Base-by-base conservation (phyloP, 2,329 filamentous ascomycete genomes). In the Passalora sequoiae region DNA sequence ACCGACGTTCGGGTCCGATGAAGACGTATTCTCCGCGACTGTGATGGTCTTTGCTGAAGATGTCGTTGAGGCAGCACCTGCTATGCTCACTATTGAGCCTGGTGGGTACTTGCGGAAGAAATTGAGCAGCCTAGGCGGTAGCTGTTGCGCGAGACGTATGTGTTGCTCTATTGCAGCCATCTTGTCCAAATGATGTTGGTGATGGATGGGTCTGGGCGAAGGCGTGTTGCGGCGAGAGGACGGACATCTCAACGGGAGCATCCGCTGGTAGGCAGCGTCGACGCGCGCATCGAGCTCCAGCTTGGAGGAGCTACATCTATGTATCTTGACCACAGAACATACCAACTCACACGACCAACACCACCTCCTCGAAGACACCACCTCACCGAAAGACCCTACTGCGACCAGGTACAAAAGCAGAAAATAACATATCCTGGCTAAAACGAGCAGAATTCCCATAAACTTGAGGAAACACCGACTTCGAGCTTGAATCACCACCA, bases 41-140 rank as follows among this genome's bases (percentile, higher is more conserved):
- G 83, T 75, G 55, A 76, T 66, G 40, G 71, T 46, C 37, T 55
- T 46, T 38, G 37, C 37, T 19, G 28, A 21, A 38, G 62, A 53
- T 24, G 59, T 54, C 25, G 61, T 54, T 40, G 46, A 51, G 38
- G 46, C 28, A 15, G 50, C 35, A 31, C 40, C 22, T 33, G 41
- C 27, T 43, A 38, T 30, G 1, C 27, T 40, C 16, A 43, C 40
- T 22, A 52, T 31, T 39, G 63, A 62, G 60, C 76, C 36, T 19
- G 91, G 89, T 30, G 92, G 92, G 66, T 91, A 96, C 54, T 86
- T 84, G 44, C 84, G 84, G 68, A 98, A 85, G 77, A 98, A 96
- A 60, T 81, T 81, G 62, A 84, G 78, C 33, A 98, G 78, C 29
- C 83, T 83, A 41, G 78, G 73, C 6, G 89, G 92, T 29, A 97